Evolutionary conservation across 2,329 filamentous ascomycete genomes (phyloP), one percentile per base, ranked within the genome.

Genomic region (Aspergillus unguis): DNA sequence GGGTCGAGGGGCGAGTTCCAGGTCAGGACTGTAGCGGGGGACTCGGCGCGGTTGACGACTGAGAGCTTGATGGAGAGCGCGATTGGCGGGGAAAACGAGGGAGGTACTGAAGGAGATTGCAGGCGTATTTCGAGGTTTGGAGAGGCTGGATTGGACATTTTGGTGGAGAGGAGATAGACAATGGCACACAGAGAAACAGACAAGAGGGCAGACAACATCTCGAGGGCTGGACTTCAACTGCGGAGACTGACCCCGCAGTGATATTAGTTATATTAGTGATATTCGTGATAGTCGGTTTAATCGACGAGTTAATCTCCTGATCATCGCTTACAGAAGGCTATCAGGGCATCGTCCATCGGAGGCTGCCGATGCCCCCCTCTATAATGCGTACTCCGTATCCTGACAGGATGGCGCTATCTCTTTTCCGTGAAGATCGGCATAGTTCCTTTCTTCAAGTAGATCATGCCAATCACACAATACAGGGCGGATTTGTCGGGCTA

Each of bases 1-100:
- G 61, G 54, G 46, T 74, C 73, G 3, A 75, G 59, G 1, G 70
- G 71, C 4, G 62, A 70, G 3, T 62, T 65, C 71, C 71, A 75
- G 54, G 58, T 64, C 3, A 75, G 58, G 4, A 75, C 40, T 1
- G 66, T 73, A 10, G 72, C 50, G 10, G 65, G 50, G 2, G 59
- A 44, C 4, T 61, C 44, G 0, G 64, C 61, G 1, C 58, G 54
- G 37, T 72, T 74, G 27, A 59, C 50, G 23, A 70, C 50, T 1
- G 62, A 56, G 32, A 68, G 62, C 28, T 60, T 58, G 44, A 69
- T 53, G n/a, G 62, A 59, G 23, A 67, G 45, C 8, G 53, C 50
- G 28, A 58, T 44, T 23, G 64, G 47, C 31, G 58, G 45, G 2
- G 55, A 47, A 7, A 60, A 47, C 8, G 53, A 31, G 11, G 42